phyloP scores from a whole-genome alignment of 257 asterid species.

The Ophiorrhiza pumila region DNA sequence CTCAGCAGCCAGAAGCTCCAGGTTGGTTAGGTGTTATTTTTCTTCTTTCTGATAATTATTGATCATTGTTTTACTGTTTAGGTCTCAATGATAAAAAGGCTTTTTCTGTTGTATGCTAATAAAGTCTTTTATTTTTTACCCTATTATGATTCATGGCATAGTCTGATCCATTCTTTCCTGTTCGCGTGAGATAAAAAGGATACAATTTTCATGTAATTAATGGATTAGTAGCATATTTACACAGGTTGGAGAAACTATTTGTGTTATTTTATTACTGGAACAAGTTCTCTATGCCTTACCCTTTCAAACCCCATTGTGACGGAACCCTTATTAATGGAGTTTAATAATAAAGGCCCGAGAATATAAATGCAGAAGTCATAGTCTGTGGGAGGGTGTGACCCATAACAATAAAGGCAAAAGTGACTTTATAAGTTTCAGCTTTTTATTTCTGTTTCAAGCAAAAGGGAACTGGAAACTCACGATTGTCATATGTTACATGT shows the following conservation, averaged over 20 bases:
- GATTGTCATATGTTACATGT: not conserved
- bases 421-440: too few relatives aligned
- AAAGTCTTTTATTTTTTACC: not conserved
- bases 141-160: not conserved
- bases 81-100: not conserved
- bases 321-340: not conserved
- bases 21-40: slow-evolving; percentile 41
- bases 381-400: not conserved
- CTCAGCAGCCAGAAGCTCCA: slow-evolving; percentile 88
- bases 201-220: not conserved
- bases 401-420: not conserved
- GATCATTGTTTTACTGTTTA: not conserved
- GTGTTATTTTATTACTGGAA: not conserved
- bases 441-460: too few relatives aligned
- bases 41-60: slow-evolving; percentile 13
- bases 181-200: not conserved
- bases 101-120: not conserved
- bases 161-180: not conserved
- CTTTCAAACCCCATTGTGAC: not conserved
- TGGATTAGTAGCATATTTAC: not conserved
- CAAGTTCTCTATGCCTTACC: not conserved
- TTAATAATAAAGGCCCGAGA: not conserved
- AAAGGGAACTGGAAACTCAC: too few relatives aligned
- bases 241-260: not conserved
- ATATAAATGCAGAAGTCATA: not conserved